Conservation (phyloP, 192 early-diverging fungal genomes). For the Rhizophagus sp. region DNA sequence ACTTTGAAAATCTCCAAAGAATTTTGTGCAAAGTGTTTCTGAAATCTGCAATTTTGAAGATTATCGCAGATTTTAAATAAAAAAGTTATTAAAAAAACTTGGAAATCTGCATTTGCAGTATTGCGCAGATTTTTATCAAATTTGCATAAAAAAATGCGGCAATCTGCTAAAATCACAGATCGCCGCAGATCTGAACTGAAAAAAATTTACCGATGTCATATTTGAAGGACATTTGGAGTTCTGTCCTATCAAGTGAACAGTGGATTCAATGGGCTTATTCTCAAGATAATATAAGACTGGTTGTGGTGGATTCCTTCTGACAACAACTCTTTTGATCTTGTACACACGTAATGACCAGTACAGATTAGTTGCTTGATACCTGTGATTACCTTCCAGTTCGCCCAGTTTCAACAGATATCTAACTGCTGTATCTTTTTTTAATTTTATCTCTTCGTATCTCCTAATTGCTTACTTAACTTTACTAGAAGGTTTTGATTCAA, state of each 20-base stretch:
- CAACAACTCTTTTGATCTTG: not conserved
- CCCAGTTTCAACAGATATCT: constrained; percentile 27
- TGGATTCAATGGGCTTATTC: not conserved
- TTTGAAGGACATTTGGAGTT: not conserved
- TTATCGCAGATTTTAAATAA: too few relatives aligned
- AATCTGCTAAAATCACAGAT: too few relatives aligned
- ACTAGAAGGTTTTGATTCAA: too few relatives aligned
- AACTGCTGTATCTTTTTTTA: constrained; percentile 14
- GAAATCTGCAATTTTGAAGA: too few relatives aligned
- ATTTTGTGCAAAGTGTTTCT: too few relatives aligned
- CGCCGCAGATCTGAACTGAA: too few relatives aligned
- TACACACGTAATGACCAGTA: not conserved
- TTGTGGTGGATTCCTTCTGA: not conserved
- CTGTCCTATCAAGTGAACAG: not conserved
- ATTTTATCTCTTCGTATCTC: not conserved
- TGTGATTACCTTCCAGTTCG: constrained; percentile 7
- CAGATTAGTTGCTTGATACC: not conserved
- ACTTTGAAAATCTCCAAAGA: too few relatives aligned
- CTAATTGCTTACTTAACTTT: not conserved
- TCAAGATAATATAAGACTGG: constrained; percentile 9
- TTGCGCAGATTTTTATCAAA: too few relatives aligned
- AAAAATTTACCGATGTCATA: too few relatives aligned
- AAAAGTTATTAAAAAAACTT: too few relatives aligned
- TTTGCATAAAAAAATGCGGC: too few relatives aligned
- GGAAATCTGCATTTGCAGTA: too few relatives aligned